Base-by-base conservation (phyloP, 2,329 filamentous ascomycete species). In the Fusarium oxysporum region DNA sequence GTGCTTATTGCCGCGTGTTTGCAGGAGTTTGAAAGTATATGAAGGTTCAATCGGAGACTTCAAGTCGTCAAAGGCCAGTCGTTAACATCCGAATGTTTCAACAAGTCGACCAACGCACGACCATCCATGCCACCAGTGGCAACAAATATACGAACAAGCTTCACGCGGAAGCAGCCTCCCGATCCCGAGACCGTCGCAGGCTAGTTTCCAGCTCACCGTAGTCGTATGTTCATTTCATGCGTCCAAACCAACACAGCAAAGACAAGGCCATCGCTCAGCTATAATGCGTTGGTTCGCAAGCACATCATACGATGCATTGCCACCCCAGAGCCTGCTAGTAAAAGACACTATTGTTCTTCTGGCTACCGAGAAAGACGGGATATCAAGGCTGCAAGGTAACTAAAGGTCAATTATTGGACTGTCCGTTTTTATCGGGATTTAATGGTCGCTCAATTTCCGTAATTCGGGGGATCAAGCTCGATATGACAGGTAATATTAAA, bases 401-500 rank as follows among this genome's bases (percentile, higher is more conserved):
- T n/a, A 28, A 25, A 28, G 50, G 23, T 47, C 40, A 48, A 10
- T 30, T 17, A 19, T 28, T 57, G 23, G n/a, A 17, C 50, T 17
- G 50, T 38, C 6, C n/a, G 23, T n/a, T 33, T 50, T 23, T 32
- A 33, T 50, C 40, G 41, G 33, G 23, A 57, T 57, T 57, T 35
- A 50, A 48, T 11, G 5, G 54, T 48, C 23, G 23, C 19, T 57
- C 54, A 48, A 50, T 57, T 35, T 57, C 54, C 30, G 54, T 50
- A 35, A 25, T 50, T 57, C 43, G 43, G 55, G 8, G 43, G 30
- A 28, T 58, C 33, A 38, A 32, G 43, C 43, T 58, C 43, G 10
- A 58, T 58, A 51, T 58, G 55, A 58, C 55, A 58, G 32, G 55
- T 58, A 51, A 58, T 30, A 58, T 51, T 32, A 25, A 21, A 28